Evolutionary conservation across 495 filamentous ascomycete genomes (phyloP), one percentile per base, ranked within the genome.

Genomic region (Neurospora sp.): DNA sequence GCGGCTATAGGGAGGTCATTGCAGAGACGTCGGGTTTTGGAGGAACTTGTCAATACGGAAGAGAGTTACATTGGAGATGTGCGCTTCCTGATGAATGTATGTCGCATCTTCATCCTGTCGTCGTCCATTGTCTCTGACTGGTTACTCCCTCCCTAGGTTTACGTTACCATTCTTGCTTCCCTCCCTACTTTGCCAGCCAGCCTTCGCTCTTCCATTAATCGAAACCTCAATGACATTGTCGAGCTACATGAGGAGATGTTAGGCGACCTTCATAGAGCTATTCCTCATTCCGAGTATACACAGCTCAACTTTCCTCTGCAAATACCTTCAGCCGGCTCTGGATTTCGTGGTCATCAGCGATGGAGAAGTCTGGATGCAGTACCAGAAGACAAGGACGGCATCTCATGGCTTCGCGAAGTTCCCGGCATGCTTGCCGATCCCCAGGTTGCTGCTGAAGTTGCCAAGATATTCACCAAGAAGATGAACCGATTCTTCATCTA

Each of bases 21-120:
- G 48, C 91, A 94, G 76, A 87, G 96, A 70, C 90, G 92, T 11
- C 88, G 89, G 72, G 89, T 94, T 23, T 79, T 98, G 48, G 92
- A 93, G 75, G 96, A 99, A 80, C 83, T 99, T 23, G 86, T 97
- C 71, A 86, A 81, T 59, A 95, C 94, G 0, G 96, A 98, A 81
- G 91, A 94, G 77, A 90, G 92, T 76, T 98, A 98, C 82, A 88
- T 98, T 72, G 89, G 88, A 20, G 95, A 97, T 74, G 81, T 98
- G 71, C 93, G 92, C 77, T 92, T 94, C 70, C 84, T 99, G 72
- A 89, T 91, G 76, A 93, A 94, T 79, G 96, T 97, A 83, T 77
- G 87, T 83, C 39, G 0, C 48, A 16, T 37, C 20, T 31, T 23
- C 27, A 71, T 0, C 41, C 27, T 37, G 6, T 59, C 37, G 41